phyloP scores from a whole-genome alignment of 2,329 filamentous ascomycete genomes.

The Xylariaceae sp. region DNA sequence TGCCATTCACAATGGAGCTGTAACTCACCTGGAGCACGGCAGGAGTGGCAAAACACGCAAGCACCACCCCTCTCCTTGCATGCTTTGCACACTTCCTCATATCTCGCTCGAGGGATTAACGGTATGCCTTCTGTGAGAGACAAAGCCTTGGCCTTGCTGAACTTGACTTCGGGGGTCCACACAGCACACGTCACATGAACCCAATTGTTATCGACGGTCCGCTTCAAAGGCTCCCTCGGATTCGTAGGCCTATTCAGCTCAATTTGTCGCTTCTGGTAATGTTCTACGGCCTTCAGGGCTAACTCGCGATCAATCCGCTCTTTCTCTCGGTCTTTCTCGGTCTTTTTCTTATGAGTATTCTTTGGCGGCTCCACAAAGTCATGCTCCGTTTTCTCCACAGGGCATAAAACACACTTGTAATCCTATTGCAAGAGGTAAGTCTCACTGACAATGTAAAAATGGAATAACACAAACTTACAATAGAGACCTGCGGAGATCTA shows the following conservation, averaged over 20 bases:
- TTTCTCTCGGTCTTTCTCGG: conserved; percentile 87
- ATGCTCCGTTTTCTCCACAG: conserved; percentile 78
- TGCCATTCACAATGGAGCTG: background rate
- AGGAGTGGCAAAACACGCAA: conserved; percentile 82
- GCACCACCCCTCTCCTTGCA: conserved; percentile 80
- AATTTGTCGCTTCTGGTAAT: conserved; percentile 81
- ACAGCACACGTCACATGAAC: conserved; percentile 93
- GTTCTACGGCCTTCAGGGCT: conserved; percentile 77
- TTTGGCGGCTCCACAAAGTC: conserved; percentile 86
- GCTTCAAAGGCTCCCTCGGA: conserved; percentile 89
- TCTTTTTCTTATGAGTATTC: conserved; percentile 82
- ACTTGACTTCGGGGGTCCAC: conserved; percentile 92
- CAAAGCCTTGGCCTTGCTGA: conserved; percentile 81
- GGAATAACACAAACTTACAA: conserved; percentile 59
- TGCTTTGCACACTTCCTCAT: conserved; percentile 79
- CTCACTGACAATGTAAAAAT: conserved; percentile 29
- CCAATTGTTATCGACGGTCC: conserved; percentile 97
- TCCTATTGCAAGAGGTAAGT: conserved; percentile 55
- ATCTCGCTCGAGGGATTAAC: conserved; percentile 74
- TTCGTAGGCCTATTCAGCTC: conserved; percentile 81
- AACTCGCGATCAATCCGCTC: conserved; percentile 86
- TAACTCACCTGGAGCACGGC: conserved; percentile 57
- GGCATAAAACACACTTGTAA: conserved; percentile 93
- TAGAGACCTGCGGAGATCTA: conserved; percentile 89
- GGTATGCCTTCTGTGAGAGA: conserved; percentile 90